Conservation (phyloP, 73 alveolate genomes). For the Effrenium voratum region DNA sequence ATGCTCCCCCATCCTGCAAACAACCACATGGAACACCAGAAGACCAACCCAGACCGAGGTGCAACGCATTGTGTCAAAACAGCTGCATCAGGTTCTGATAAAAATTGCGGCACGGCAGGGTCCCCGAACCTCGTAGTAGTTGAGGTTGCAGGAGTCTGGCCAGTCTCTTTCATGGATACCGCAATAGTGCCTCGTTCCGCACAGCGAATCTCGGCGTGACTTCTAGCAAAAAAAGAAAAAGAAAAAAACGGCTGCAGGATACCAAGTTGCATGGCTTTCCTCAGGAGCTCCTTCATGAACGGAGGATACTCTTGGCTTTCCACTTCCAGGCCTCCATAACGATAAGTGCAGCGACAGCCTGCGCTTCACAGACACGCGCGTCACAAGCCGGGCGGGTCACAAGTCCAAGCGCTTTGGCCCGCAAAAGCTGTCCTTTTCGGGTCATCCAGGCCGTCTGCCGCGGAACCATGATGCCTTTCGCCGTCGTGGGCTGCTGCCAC, state of each 20-base stretch:
- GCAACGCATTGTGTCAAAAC: neutral
- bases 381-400: too few relatives aligned
- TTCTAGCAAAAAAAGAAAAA: neutral
- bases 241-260: neutral
- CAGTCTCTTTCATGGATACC: constrained; percentile 37
- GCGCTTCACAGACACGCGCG: neutral
- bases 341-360: constrained; percentile 91
- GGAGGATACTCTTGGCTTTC: constrained; percentile 55
- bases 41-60: neutral
- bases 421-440: neutral
- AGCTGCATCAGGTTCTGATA: neutral
- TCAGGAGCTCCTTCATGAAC: constrained; percentile 50
- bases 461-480: neutral
- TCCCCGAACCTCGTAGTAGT: constrained; percentile 59
- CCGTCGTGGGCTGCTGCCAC: constrained; percentile 8
- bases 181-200: constrained; percentile 47
- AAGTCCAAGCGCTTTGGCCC: too few relatives aligned
- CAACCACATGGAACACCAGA: neutral
- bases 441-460: constrained; percentile 75
- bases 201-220: neutral
- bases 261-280: constrained; percentile 11
- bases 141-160: constrained; percentile 93
- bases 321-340: constrained; percentile 85
- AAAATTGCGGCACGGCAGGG: neutral
- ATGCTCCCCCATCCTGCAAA: constrained; percentile 81